A percentile compares a stretch with the other conserved stretches of the same genome.
phyloP scores from a whole-genome alignment of 805 yeast species.

The Suhomyces xylopsoci region DNA sequence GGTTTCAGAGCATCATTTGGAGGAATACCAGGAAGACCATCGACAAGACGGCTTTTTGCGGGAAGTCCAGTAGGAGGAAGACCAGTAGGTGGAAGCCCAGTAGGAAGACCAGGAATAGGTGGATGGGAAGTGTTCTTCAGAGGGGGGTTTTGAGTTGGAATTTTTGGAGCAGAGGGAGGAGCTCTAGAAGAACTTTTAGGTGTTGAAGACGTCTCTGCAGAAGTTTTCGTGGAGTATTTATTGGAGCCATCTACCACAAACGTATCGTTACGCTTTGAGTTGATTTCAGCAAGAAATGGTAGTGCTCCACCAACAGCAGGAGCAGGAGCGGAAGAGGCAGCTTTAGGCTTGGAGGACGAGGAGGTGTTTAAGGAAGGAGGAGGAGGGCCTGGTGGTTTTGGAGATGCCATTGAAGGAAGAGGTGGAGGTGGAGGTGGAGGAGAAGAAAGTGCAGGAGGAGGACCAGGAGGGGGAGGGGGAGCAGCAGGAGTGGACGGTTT shows the following conservation, averaged over 20 bases:
- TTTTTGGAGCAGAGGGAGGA: not conserved
- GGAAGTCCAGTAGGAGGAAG: not conserved
- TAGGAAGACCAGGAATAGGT: not conserved
- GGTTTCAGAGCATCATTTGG: not conserved
- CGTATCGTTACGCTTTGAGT: conserved; percentile 45
- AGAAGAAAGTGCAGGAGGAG: conserved; percentile 5
- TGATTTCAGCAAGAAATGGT: conserved; percentile 51
- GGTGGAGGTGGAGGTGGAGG: conserved; percentile 4
- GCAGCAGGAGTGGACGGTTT: conserved; percentile 8
- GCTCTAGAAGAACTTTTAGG: not conserved
- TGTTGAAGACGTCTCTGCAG: not conserved
- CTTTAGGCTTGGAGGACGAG: conserved; percentile 5
- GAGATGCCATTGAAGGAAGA: conserved; percentile 13
- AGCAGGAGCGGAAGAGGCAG: conserved; percentile 9
- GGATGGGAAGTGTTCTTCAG: not conserved
- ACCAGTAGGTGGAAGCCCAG: not conserved
- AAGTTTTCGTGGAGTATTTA: conserved; percentile 6
- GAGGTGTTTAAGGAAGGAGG: not conserved
- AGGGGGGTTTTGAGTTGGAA: not conserved
- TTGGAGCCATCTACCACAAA: conserved; percentile 40
- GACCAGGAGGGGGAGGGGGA: conserved; percentile 17
- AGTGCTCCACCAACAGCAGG: conserved; percentile 34
- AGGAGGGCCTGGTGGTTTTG: conserved; percentile 14
- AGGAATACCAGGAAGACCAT: not conserved
- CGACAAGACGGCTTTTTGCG: not conserved